Conservation (phyloP, 192 early-diverging fungal species). For the Chytriomyces confervae region DNA sequence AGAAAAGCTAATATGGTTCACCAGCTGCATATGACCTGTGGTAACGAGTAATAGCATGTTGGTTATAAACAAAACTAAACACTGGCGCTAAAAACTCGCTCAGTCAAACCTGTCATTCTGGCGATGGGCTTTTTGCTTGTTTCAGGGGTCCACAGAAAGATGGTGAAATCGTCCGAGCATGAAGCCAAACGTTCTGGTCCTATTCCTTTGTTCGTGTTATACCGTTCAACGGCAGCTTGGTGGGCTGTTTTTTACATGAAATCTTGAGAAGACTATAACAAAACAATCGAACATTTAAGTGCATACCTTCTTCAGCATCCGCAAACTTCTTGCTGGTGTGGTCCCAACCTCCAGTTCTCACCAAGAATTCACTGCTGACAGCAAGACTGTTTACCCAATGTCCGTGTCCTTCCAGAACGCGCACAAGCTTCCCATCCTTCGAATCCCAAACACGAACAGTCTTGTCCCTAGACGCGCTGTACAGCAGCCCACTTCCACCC, state of each 20-base stretch:
- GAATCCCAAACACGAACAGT: conserved; percentile 95
- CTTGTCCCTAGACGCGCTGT: conserved; percentile 92
- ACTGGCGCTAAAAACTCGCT: background rate
- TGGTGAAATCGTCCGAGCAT: conserved; percentile 97
- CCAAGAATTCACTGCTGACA: conserved; percentile 86
- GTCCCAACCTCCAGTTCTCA: conserved; percentile 91
- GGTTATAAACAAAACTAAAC: background rate
- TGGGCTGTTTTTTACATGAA: conserved; percentile 53
- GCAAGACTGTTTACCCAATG: conserved; percentile 98
- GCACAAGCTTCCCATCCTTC: conserved; percentile 75
- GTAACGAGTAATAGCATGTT: conserved; percentile 2
- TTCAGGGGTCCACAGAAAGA: conserved; percentile 92
- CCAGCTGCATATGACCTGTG: conserved; percentile 91
- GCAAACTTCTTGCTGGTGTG: conserved; percentile 72
- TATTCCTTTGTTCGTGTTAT: conserved; percentile 69
- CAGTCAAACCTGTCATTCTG: conserved; percentile 30
- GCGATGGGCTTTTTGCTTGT: conserved; percentile 73
- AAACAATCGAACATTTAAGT: background rate
- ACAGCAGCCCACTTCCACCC: conserved; percentile 94
- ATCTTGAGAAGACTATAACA: background rate
- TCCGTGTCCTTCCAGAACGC: conserved; percentile 87
- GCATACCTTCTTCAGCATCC: conserved; percentile 61
- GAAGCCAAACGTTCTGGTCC: conserved; percentile 84
- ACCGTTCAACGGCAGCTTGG: conserved; percentile 76
- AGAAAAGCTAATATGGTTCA: conserved; percentile 93